These are phyloP conservation scores for Globisporangium uncinulatum DNA, from an alignment of 352 stramenopile genomes.

Conservation along the genomic window DNA sequence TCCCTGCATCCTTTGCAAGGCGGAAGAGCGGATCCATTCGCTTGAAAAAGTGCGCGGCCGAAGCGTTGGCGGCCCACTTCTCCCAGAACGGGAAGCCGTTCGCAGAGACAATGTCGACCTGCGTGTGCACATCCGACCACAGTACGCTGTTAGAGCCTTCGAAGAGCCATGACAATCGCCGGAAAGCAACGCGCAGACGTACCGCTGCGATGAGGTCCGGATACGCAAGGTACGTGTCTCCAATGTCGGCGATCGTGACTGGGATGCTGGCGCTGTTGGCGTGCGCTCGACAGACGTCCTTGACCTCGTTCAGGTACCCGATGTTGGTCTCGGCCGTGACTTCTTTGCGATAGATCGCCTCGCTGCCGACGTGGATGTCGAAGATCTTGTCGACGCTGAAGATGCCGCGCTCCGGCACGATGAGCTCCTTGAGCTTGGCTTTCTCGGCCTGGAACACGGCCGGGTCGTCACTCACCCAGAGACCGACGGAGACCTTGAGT, in stretches of 20 bases:
- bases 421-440: conserved; percentile 23
- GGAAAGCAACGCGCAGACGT: too few species aligned
- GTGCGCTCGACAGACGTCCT: conserved; percentile 14
- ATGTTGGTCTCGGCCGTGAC: conserved; percentile 29
- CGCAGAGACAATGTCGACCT: conserved; percentile 43
- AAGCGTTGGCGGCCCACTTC: conserved; percentile 22
- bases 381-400: conserved; percentile 26
- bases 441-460: conserved; percentile 39
- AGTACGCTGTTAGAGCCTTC: too few species aligned
- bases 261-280: conserved; percentile 25
- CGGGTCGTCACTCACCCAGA: conserved; percentile 43
- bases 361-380: conserved; percentile 63
- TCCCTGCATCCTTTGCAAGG: conserved; percentile 17
- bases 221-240: conserved; percentile 46
- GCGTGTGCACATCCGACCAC: too few species aligned
- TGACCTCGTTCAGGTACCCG: conserved; percentile 32
- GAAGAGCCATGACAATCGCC: too few species aligned
- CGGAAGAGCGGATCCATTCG: conserved; percentile 34
- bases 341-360: conserved; percentile 61
- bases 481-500: conserved; percentile 44
- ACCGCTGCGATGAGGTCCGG: conserved; percentile 32
- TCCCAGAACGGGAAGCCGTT: conserved; percentile 77
- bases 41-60: conserved; percentile 20
- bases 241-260: conserved; percentile 68
- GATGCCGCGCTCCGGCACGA: conserved; percentile 13